Percentiles rank a stretch among this genome's conserved stretches.
Conservation (phyloP, 2,329 filamentous ascomycete genomes). For the Diaporthe humulicola region DNA sequence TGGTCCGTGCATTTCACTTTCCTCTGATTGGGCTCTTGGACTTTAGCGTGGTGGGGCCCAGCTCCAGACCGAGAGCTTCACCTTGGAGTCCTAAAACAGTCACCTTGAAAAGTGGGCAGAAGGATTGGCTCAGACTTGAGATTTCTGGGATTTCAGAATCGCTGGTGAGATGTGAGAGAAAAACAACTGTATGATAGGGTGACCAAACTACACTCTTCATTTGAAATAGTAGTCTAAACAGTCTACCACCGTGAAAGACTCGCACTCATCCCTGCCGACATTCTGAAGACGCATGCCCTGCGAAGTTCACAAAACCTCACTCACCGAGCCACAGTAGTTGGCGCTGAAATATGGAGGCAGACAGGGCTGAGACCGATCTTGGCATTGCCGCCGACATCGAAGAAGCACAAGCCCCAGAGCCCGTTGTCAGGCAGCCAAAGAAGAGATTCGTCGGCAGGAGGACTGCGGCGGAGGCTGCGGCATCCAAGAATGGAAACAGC, state of each 20-base stretch:
- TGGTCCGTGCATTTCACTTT: slow-evolving; percentile 25
- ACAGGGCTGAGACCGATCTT: slow-evolving; percentile 77
- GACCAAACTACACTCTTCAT: not conserved
- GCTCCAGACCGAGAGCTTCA: slow-evolving; percentile 9
- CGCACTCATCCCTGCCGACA: not conserved
- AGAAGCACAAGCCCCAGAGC: slow-evolving; percentile 56
- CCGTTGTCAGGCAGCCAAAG: slow-evolving; percentile 79
- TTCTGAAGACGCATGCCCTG: not conserved
- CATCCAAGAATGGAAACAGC: slow-evolving; percentile 57
- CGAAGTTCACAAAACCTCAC: not conserved
- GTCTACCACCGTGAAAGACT: not conserved
- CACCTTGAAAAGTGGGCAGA: slow-evolving; percentile 24
- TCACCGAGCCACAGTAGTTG: not conserved
- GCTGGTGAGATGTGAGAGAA: not conserved
- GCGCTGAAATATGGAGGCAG: slow-evolving; percentile 75
- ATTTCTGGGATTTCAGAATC: not conserved
- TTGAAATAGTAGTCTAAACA: not conserved
- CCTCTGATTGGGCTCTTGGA: not conserved
- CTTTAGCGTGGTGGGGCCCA: not conserved
- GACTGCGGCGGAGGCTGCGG: slow-evolving; percentile 73
- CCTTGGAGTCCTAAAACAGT: not conserved
- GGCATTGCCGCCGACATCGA: slow-evolving; percentile 78
- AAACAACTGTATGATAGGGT: not conserved
- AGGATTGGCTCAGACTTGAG: not conserved
- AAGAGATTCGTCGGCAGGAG: slow-evolving; percentile 91